Conservation (phyloP, 1,284 basidiomycete genomes). For the Xerocomus cyaneibrunnescens region DNA sequence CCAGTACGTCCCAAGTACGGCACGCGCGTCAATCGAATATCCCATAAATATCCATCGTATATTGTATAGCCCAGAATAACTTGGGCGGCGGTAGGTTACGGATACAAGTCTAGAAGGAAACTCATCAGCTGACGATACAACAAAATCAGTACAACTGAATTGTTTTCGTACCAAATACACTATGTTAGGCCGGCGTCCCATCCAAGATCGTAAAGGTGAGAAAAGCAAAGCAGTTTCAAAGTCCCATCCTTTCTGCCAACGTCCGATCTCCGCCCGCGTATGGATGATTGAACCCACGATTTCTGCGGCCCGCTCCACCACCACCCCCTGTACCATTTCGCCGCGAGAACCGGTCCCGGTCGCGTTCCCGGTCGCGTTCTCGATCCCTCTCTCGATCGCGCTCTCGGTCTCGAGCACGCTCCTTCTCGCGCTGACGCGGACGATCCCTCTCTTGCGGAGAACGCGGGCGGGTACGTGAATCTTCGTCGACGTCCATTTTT, state of each 20-base stretch:
- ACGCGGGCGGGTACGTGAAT: constrained; percentile 40
- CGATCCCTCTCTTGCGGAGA: constrained; percentile 41
- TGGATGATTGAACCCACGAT: constrained; percentile 33
- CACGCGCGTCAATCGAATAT: not conserved
- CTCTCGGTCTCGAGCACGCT: constrained; percentile 35
- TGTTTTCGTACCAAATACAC: constrained; percentile 47
- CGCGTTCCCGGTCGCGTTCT: constrained; percentile 36
- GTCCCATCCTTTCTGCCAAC: constrained; percentile 76
- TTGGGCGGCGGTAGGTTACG: constrained; percentile 22
- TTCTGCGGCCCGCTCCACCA: constrained; percentile 27
- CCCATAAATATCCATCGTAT: constrained; percentile 31
- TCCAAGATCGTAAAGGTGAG: constrained; percentile 22
- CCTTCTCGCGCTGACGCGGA: constrained; percentile 40
- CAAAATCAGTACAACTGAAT: constrained; percentile 7
- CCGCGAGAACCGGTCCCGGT: constrained; percentile 37
- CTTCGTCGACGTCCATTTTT: constrained; percentile 64
- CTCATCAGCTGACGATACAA: constrained; percentile 35
- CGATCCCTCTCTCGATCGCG: constrained; percentile 35
- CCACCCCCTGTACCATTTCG: constrained; percentile 35
- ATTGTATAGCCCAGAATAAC: constrained; percentile 17
- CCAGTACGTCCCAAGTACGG: not conserved
- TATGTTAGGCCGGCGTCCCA: constrained; percentile 25
- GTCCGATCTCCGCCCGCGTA: constrained; percentile 60
- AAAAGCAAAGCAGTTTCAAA: constrained; percentile 40
- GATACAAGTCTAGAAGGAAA: constrained; percentile 31